phyloP scores from a whole-genome alignment of 106 monocot species.

The Alisma plantagoaquatica region DNA sequence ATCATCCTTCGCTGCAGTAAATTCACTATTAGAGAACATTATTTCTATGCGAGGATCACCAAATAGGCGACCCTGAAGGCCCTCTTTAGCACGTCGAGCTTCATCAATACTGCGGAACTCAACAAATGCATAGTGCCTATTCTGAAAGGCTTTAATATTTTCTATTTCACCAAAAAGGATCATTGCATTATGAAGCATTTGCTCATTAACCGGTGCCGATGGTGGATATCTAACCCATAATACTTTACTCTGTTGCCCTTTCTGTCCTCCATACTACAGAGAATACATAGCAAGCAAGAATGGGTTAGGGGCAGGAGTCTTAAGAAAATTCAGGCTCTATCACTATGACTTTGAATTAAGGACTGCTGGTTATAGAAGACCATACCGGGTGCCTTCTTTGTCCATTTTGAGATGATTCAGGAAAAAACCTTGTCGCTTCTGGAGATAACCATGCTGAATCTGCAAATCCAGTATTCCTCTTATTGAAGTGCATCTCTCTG shows the following conservation, averaged over 20 bases:
- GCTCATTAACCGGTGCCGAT: conserved; percentile 59
- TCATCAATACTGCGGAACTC: conserved; percentile 89
- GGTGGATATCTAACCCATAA: conserved; percentile 77
- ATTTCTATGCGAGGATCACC: conserved; percentile 89
- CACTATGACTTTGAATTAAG: no score
- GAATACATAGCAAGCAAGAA: neutral
- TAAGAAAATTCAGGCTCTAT: no score
- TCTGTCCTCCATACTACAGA: conserved; percentile 14
- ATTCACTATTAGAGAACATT: conserved; percentile 47
- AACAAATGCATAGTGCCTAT: conserved; percentile 58
- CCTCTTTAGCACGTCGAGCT: conserved; percentile 89
- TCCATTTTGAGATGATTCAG: conserved; percentile 23
- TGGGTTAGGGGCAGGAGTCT: no score
- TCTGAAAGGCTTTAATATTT: conserved; percentile 50
- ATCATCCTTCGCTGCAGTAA: conserved; percentile 18
- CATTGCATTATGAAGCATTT: conserved; percentile 89
- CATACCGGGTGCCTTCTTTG: conserved; percentile 26
- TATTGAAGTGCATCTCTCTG: no score
- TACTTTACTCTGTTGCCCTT: conserved; percentile 60
- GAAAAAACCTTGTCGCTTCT: conserved; percentile 15
- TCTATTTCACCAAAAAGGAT: conserved; percentile 95
- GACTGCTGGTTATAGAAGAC: neutral
- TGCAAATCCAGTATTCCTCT: conserved; percentile 38
- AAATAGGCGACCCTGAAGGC: conserved; percentile 85
- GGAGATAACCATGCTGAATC: conserved; percentile 19